Evolutionary conservation across 2,329 filamentous ascomycete genomes (phyloP), one percentile per base, ranked within the genome.

Genomic region (Claviceps cyperi): DNA sequence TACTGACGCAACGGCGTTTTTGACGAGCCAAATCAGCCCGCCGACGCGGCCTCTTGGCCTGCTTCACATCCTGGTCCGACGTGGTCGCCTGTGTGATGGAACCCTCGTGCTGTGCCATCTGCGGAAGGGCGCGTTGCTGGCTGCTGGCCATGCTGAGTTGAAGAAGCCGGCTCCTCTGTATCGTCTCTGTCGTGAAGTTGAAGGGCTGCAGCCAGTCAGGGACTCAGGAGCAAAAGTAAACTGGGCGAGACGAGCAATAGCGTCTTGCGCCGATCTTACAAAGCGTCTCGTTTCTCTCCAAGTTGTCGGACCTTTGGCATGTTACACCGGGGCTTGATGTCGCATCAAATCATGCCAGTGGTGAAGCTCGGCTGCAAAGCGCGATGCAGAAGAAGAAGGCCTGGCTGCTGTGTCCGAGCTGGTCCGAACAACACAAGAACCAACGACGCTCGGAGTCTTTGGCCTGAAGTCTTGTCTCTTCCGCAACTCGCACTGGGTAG

Each of bases 1-100:
- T 90, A 67, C 84, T 89, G 52, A 91, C 84, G 64, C 86, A 90
- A 57, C 84, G 76, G 55, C 86, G 75, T 65, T 90, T 90, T 57
- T 77, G 73, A 51, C 55, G 57, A n/a, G 68, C 65, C 36, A 69
- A 61, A 50, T 78, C 73, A 51, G 65, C 66, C 38, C 69, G 67
- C 53, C 74, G 70, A 56, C 75, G 68, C 17, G 73, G 58, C 59
- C 75, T 76, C 65, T 77, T 73, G 28, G 58, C 19, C 43, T 49
- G 21, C 24, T 15, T 39, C 21, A 44, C 38, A 39, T 17, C 32
- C 24, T 19, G 38, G 24, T 47, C 46, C n/a, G 51, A 32, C n/a
- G 36, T 21, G 38, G 17, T 46, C 19, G 32, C 41, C 17, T 39
- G 35, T 36, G 49, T 17, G 35, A 36, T 49, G 15, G 43, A 7